These are phyloP conservation scores for Beauveria rudraprayagi DNA, from an alignment of 2,329 filamentous ascomycete species.

Conservation along the genomic window DNA sequence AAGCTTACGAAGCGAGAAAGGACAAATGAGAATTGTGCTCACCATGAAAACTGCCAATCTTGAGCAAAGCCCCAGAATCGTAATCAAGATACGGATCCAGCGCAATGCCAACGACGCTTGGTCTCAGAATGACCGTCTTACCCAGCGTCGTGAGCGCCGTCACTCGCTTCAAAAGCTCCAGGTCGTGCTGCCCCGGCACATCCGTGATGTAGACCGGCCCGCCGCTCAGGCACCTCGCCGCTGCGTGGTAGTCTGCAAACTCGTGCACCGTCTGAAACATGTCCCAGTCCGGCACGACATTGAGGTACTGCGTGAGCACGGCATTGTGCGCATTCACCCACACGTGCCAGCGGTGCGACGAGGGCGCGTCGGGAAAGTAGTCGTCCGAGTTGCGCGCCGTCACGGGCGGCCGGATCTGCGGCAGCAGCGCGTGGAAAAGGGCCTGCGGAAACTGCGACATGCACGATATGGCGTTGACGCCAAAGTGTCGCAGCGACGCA, in stretches of 20 bases:
- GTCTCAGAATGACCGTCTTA: conserved; percentile 73
- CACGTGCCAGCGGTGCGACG: conserved; percentile 87
- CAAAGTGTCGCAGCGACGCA: conserved; percentile 69
- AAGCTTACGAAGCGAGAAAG: not conserved
- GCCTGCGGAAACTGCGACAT: conserved; percentile 88
- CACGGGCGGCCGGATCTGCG: conserved; percentile 63
- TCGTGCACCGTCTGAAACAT: conserved; percentile 59
- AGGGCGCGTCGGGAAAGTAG: conserved; percentile 77
- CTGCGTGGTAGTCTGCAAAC: conserved; percentile 80
- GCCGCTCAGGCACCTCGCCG: conserved; percentile 80
- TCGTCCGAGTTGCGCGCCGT: conserved; percentile 82
- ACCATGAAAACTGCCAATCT: conserved; percentile 73
- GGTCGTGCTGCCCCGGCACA: conserved; percentile 70
- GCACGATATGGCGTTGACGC: conserved; percentile 74
- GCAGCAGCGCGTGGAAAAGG: conserved; percentile 76
- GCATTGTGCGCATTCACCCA: conserved; percentile 90
- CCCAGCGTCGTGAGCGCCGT: conserved; percentile 64
- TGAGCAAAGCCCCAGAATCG: conserved; percentile 63
- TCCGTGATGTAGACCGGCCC: conserved; percentile 95
- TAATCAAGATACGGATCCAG: conserved; percentile 69
- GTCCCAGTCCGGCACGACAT: conserved; percentile 76
- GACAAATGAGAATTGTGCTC: conserved; percentile 11
- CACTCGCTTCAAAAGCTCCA: conserved; percentile 70
- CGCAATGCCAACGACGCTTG: conserved; percentile 64
- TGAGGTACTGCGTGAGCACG: conserved; percentile 74